These are phyloP conservation scores for Fragosphaeria purpurea DNA, from an alignment of 2,329 filamentous ascomycete genomes.

Conservation along the genomic window DNA sequence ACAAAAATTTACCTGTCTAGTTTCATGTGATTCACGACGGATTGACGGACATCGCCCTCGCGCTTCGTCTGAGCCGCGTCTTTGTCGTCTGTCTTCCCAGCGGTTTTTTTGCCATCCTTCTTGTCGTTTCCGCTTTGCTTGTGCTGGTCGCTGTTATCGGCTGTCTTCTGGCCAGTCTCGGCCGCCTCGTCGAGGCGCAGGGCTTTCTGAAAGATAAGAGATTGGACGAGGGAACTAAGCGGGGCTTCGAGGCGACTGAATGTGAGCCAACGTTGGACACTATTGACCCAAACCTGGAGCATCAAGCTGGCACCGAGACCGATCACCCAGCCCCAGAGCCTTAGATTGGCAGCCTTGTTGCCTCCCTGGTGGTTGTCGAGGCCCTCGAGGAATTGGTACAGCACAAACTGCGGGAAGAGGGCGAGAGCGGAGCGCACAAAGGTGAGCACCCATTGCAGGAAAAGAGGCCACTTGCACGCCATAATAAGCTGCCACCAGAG, in stretches of 20 bases:
- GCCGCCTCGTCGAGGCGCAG: conserved; percentile 24
- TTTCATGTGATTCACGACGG: conserved; percentile 27
- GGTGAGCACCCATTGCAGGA: conserved; percentile 22
- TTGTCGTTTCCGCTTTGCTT: conserved; percentile 4
- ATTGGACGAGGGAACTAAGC: conserved; percentile 22
- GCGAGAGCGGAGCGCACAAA: conserved; percentile 20
- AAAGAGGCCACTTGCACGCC: conserved; percentile 18
- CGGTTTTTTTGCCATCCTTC: conserved; percentile 6
- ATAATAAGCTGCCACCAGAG: conserved; percentile 25
- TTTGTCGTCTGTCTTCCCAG: too few relatives aligned
- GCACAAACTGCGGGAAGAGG: conserved; percentile 24
- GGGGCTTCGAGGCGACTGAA: conserved; percentile 23
- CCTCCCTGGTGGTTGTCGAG: conserved; percentile 17
- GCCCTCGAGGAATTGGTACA: conserved; percentile 25
- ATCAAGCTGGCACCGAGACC: conserved; percentile 20
- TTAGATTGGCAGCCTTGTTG: conserved; percentile 13
- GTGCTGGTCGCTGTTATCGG: background rate
- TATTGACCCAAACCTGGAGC: conserved; percentile 22
- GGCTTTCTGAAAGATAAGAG: conserved; percentile 26
- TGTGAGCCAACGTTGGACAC: conserved; percentile 24
- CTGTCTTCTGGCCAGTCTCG: conserved; percentile 8
- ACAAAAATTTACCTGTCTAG: conserved; percentile 19
- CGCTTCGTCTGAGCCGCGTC: background rate
- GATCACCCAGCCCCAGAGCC: conserved; percentile 22
- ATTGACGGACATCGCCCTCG: conserved; percentile 20